phyloP scores from a whole-genome alignment of 2,329 filamentous ascomycete genomes.

The Nectriaceae sp. region DNA sequence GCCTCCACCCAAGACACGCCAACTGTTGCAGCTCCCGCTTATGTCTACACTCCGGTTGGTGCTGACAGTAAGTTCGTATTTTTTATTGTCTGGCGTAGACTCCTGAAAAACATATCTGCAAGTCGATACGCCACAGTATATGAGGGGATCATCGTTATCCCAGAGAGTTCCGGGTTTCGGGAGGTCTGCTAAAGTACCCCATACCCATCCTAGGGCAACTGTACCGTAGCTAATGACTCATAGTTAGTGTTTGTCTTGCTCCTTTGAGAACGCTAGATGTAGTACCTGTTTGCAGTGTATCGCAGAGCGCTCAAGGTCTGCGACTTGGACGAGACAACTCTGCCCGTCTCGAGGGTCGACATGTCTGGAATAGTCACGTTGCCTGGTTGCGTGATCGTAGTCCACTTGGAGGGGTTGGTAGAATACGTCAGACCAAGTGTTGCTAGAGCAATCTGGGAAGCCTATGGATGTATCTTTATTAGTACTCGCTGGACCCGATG shows the following conservation, averaged over 20 bases:
- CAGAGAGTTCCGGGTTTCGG: not conserved
- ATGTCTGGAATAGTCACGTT: constrained; percentile 36
- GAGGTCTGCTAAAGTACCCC: not conserved
- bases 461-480: constrained; percentile 21
- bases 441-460: constrained; percentile 43
- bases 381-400: constrained; percentile 31
- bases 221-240: not conserved
- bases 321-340: constrained; percentile 19
- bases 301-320: constrained; percentile 30
- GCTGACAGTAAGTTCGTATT: not conserved
- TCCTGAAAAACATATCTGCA: not conserved
- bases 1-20: constrained; percentile 33
- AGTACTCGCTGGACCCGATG: not conserved
- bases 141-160: not conserved
- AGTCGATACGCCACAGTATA: not conserved
- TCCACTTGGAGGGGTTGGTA: constrained; percentile 34
- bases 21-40: constrained; percentile 31
- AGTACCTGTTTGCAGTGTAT: constrained; percentile 39
- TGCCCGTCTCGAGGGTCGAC: constrained; percentile 32
- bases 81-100: not conserved
- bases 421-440: constrained; percentile 41
- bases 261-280: not conserved
- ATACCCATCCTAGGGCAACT: not conserved
- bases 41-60: constrained; percentile 10
- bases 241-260: not conserved